These are phyloP conservation scores for Stachybotrys echinatus DNA, from an alignment of 2,329 filamentous ascomycete genomes.

Conservation along the genomic window DNA sequence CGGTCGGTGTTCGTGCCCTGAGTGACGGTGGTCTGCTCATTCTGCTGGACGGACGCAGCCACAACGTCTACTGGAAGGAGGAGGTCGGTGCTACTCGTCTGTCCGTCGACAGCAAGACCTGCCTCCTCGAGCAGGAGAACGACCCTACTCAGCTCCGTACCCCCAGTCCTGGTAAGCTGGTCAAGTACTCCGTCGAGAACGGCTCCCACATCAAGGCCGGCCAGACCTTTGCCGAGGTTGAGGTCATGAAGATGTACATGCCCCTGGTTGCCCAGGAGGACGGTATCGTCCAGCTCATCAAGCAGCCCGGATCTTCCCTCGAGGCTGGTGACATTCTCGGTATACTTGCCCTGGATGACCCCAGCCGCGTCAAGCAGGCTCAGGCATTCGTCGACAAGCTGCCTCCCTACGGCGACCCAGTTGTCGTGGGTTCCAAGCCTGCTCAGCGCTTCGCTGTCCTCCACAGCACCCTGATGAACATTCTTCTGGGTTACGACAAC, in stretches of 20 bases:
- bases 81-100: slow-evolving; percentile 93
- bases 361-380: slow-evolving; percentile 92
- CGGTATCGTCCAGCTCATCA: slow-evolving; percentile 95
- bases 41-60: slow-evolving; percentile 83
- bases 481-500: slow-evolving; percentile 92
- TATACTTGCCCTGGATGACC: slow-evolving; percentile 92
- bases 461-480: slow-evolving; percentile 75
- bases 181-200: slow-evolving; percentile 96
- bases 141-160: slow-evolving; percentile 95
- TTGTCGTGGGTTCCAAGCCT: slow-evolving; percentile 85
- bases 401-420: slow-evolving; percentile 78
- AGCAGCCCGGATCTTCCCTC: slow-evolving; percentile 96
- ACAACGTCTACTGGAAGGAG: slow-evolving; percentile 99
- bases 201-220: slow-evolving; percentile 89
- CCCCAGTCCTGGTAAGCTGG: slow-evolving; percentile 92
- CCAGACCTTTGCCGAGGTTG: slow-evolving; percentile 91
- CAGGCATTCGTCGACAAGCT: slow-evolving; percentile 90
- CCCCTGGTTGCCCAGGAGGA: slow-evolving; percentile 91
- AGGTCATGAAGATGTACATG: slow-evolving; percentile 99
- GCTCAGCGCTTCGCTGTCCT: slow-evolving; percentile 80
- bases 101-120: slow-evolving; percentile 97
- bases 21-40: slow-evolving; percentile 92
- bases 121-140: slow-evolving; percentile 95
- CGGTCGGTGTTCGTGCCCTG: slow-evolving; percentile 85
- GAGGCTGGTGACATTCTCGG: slow-evolving; percentile 98